Evolutionary conservation across 495 filamentous ascomycete genomes (phyloP), one percentile per base, ranked within the genome.

Genomic region (Trypethelium eluteriae): DNA sequence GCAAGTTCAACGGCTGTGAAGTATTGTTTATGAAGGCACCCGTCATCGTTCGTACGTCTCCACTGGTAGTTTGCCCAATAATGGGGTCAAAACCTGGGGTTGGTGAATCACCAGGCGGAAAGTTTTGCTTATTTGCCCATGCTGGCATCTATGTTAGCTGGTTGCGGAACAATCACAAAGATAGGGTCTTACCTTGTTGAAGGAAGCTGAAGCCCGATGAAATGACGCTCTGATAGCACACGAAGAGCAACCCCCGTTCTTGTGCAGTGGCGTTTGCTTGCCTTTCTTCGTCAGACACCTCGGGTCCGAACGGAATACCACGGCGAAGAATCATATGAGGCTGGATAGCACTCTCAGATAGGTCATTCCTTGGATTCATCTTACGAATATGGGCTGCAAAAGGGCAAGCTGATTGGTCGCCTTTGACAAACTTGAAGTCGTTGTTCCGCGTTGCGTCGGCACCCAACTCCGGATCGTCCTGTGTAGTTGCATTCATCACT

Each of bases 371-470:
- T 10, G 76, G 77, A 64, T 79, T 79, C 9, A 70, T 75, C 75
- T 80, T 79, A 68, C 78, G 78, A 39, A 76, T 75, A 62, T 80
- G 78, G 14, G 78, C 78, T 6, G 77, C 75, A 64, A 78, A 77
- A 34, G 78, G 78, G 62, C 78, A 80, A 36, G 70, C 67, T 9
- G 63, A 67, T 62, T 79, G 73, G 38, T 70, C 70, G 39, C 68
- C 53, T 18, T 18, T 11, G 12, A 39, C 53, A 50, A 71, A 71
- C 7, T 63, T 63, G 62, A 79, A 75, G n/a, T 64, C 66, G 46
- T 76, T 64, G 73, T 77, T 74, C 35, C 70, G 57, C 67, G 70
- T 56, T n/a, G 69, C n/a, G 62, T 76, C 71, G 2, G 11, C n/a
- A 11, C 62, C 73, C 14, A 79, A 62, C 3, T 41, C 64, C 11